Base-by-base conservation (phyloP, 1,139 yeast genomes). In the Pneumocystis sp. region DNA sequence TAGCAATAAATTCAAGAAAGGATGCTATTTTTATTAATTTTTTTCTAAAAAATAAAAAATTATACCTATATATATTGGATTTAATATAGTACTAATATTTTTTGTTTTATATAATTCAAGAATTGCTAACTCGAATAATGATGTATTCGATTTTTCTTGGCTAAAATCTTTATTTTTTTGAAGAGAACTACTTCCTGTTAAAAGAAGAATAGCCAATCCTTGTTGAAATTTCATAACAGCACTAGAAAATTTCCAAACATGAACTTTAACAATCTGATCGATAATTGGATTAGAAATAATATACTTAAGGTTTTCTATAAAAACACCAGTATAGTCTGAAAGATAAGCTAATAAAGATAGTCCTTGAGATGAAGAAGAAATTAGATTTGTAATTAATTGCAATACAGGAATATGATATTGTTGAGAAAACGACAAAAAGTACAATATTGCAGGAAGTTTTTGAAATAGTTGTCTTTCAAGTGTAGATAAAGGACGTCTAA, bases 221-320 rank as follows among this genome's bases (percentile, higher is more conserved):
- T 63, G 62, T 19, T 63, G 62, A 25, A 59, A 59, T 19, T 63
- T 63, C 59, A 63, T 63, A 2, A 60, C 45, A 35, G 65, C 59
- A 25, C 56, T 61, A 12, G 63, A 57, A 57, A 63, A 59, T n/a
- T 63, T 57, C 65, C 65, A 63, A 25, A 63, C 65, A 60, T 45
- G 57, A 17, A 40, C 62, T 45, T 39, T n/a, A 34, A 35, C 29
- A 37, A 25, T 39, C 8, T 57, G 62, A 50, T 50, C 57, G 21
- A 50, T 50, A n/a, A 59, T 29, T 44, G 65, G 65, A 61, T 57
- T 59, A 12, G 45, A 37, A 21, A 63, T 17, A 61, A 57, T 37
- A 21, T 31, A 59, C 8, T 45, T 44, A 10, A 63, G 63, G 25
- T 50, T 59, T 10, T 60, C 56, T 29, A 59, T 59, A 61, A 63